A percentile compares a stretch with the other conserved stretches of the same genome.
These are phyloP conservation scores for Linnemannia schmuckeri DNA, from an alignment of 192 early-diverging fungal species.

Conservation along the genomic window DNA sequence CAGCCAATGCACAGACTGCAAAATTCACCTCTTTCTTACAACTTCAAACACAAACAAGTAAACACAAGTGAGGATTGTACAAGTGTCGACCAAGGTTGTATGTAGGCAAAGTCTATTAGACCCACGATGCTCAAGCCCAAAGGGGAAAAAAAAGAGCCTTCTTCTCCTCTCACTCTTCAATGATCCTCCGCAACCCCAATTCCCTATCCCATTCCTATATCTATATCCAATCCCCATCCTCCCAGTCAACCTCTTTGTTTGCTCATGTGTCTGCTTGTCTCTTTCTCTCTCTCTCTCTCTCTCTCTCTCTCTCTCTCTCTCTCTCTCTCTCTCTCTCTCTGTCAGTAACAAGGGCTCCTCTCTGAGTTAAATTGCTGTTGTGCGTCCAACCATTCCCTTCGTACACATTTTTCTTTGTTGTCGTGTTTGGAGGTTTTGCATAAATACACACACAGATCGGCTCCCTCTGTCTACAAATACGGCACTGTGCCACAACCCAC, in stretches of 20 bases:
- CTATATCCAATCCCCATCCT: no score
- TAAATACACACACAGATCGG: no score
- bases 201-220: not conserved
- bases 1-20: not conserved
- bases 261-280: not conserved
- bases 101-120: not conserved
- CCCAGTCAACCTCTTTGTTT: not conserved
- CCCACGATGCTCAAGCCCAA: not conserved
- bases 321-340: not conserved
- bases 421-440: not conserved
- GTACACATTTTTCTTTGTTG: not conserved
- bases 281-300: no score
- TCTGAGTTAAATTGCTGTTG: not conserved
- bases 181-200: not conserved
- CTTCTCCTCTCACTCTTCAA: not conserved
- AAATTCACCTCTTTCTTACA: not conserved
- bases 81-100: no score
- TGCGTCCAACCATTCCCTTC: not conserved
- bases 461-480: no score
- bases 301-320: no score
- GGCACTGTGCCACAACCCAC: no score
- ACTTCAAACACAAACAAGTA: no score
- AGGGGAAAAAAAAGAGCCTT: not conserved
- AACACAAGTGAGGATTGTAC: no score
- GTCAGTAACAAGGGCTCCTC: not conserved